Evolutionary conservation across 257 asterid genomes (phyloP).

Genomic region (Prunella vulgaris): DNA sequence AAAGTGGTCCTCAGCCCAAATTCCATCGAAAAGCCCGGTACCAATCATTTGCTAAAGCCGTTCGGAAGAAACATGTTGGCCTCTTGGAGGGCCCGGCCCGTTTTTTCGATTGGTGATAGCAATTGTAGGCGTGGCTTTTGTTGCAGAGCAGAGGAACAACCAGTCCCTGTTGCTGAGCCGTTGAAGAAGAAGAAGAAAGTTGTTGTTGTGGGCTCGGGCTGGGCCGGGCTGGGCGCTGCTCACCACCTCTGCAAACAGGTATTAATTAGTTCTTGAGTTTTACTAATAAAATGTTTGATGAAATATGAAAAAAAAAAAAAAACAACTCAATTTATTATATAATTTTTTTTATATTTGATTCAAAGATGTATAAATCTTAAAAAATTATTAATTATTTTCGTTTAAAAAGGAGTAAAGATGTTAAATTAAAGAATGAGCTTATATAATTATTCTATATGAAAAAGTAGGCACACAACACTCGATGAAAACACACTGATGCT

Average conservation of each 20-base stretch:
- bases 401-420: no score
- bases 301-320: no score
- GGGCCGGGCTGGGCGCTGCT: constrained; percentile 70
- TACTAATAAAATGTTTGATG: no score
- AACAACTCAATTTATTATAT: no score
- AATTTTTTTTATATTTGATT: no score
- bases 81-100: constrained; percentile 32
- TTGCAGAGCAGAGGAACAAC: constrained; percentile 46
- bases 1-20: constrained; percentile 11
- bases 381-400: no score
- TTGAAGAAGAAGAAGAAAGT: constrained; percentile 47
- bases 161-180: constrained; percentile 16
- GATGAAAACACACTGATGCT: no score
- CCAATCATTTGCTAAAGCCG: neutral
- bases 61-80: constrained; percentile 30
- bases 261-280: neutral
- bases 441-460: no score
- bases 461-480: no score
- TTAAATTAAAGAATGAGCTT: no score
- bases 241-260: constrained; percentile 68
- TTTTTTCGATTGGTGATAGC: constrained; percentile 4
- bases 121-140: constrained; percentile 26
- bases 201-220: constrained; percentile 56
- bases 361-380: no score
- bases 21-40: constrained; percentile 11